Conservation (phyloP, 2,329 filamentous ascomycete genomes). For the Teratosphaeria destructans region DNA sequence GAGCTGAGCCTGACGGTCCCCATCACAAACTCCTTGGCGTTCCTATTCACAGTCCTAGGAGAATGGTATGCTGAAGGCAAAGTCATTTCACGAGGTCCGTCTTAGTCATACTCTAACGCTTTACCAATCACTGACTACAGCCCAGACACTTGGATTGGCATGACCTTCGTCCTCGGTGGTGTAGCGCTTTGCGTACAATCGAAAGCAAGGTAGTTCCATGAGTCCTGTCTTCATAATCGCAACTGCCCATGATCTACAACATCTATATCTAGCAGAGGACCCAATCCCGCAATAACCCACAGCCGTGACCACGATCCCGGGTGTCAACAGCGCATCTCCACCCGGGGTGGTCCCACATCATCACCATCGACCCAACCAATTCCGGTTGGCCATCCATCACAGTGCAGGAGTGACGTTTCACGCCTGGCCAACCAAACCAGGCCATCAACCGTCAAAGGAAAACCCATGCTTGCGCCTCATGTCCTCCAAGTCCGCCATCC, state of each 20-base stretch:
- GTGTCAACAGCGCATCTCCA: constrained; percentile 27
- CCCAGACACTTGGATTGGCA: constrained; percentile 71
- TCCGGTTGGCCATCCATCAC: too few species aligned
- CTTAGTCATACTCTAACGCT: not conserved
- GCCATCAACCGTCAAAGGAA: not conserved
- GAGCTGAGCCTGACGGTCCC: constrained; percentile 89
- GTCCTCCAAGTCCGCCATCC: not conserved
- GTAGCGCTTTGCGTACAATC: constrained; percentile 73
- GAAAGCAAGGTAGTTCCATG: constrained; percentile 19
- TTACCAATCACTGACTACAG: constrained; percentile 5
- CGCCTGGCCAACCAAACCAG: too few species aligned
- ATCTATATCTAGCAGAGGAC: not conserved
- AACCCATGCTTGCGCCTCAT: not conserved
- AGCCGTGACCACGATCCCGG: constrained; percentile 38
- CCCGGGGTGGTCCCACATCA: constrained; percentile 16
- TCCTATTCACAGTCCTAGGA: constrained; percentile 88
- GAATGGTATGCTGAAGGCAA: constrained; percentile 94
- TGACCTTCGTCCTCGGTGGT: constrained; percentile 66
- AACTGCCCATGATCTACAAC: not conserved
- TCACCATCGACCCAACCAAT: constrained; percentile 16
- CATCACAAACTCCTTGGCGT: constrained; percentile 87
- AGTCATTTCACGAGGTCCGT: constrained; percentile 68
- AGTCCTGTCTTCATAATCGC: not conserved
- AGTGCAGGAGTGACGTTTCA: too few species aligned
- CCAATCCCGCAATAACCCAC: constrained; percentile 13